phyloP scores from a whole-genome alignment of 345 rosid genomes.

The Camelina laxa region DNA sequence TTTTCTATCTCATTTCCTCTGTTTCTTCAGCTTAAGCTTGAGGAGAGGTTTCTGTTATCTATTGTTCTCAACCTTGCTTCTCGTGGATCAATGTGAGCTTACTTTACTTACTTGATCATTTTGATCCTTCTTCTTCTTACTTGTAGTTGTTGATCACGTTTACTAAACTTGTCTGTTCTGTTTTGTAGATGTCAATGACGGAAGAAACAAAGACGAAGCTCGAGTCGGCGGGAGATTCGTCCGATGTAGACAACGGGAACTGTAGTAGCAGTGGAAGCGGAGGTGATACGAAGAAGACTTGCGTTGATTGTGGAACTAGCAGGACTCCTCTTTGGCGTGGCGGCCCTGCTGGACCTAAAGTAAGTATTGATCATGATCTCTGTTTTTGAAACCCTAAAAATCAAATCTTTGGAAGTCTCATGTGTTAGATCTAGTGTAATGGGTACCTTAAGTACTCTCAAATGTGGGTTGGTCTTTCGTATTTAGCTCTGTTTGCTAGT shows the following conservation, averaged over 20 bases:
- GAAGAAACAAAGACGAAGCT: slow-evolving; percentile 36
- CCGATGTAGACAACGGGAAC: slow-evolving; percentile 40
- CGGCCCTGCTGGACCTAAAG: slow-evolving; percentile 99
- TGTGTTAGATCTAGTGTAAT: slow-evolving; percentile 20
- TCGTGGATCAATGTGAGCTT: slow-evolving; percentile 35
- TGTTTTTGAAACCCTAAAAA: background rate
- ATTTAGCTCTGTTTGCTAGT: slow-evolving; percentile 1
- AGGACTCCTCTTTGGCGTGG: slow-evolving; percentile 98
- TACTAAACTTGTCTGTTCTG: background rate
- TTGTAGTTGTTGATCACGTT: slow-evolving; percentile 12
- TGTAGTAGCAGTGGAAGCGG: slow-evolving; percentile 46
- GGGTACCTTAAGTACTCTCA: background rate
- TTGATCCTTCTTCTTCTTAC: background rate
- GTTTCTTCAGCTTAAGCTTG: background rate
- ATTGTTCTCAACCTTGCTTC: background rate
- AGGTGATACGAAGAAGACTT: slow-evolving; percentile 61
- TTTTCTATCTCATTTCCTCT: background rate
- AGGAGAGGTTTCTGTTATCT: background rate
- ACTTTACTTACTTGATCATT: slow-evolving; percentile 1
- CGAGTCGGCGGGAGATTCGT: slow-evolving; percentile 42
- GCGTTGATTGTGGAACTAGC: slow-evolving; percentile 91
- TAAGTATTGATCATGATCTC: slow-evolving; percentile 13
- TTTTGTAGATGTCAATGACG: slow-evolving; percentile 37
- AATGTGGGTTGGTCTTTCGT: slow-evolving; percentile 18
- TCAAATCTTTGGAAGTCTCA: background rate